Conservation (phyloP, 2,329 filamentous ascomycete species). For the Fusarium piperis region DNA sequence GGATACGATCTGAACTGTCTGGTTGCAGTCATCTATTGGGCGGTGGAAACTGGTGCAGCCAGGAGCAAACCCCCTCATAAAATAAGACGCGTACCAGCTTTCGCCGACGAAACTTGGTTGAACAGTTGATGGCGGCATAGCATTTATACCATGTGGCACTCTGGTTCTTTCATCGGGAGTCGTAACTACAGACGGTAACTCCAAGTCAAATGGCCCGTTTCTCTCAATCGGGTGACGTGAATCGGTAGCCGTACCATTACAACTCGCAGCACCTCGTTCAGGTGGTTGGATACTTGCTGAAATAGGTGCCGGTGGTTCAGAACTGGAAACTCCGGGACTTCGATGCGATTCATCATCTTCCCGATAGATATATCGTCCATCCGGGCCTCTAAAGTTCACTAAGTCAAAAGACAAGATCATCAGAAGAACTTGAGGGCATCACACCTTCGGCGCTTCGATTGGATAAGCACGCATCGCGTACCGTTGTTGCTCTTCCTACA, state of each 20-base stretch:
- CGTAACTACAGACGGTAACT: neutral
- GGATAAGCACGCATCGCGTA: neutral
- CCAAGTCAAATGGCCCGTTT: neutral
- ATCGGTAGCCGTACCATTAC: neutral
- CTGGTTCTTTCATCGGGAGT: neutral
- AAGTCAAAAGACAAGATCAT: neutral
- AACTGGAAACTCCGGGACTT: neutral
- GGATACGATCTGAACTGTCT: neutral
- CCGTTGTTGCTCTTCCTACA: neutral
- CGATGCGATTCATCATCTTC: neutral
- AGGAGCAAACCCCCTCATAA: neutral
- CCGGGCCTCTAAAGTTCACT: neutral
- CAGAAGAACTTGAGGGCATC: fast-evolving
- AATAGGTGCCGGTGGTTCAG: neutral
- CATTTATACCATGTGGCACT: neutral
- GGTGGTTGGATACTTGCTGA: neutral
- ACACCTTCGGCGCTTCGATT: neutral
- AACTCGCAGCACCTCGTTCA: neutral
- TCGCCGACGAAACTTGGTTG: neutral
- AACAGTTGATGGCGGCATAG: neutral
- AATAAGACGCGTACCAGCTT: neutral
- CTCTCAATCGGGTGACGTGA: neutral
- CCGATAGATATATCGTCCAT: neutral
- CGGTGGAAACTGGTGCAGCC: neutral
- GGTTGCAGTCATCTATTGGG: neutral